Base-by-base conservation (phyloP, 768 basidiomycete genomes). In the Termitomyces sp. region DNA sequence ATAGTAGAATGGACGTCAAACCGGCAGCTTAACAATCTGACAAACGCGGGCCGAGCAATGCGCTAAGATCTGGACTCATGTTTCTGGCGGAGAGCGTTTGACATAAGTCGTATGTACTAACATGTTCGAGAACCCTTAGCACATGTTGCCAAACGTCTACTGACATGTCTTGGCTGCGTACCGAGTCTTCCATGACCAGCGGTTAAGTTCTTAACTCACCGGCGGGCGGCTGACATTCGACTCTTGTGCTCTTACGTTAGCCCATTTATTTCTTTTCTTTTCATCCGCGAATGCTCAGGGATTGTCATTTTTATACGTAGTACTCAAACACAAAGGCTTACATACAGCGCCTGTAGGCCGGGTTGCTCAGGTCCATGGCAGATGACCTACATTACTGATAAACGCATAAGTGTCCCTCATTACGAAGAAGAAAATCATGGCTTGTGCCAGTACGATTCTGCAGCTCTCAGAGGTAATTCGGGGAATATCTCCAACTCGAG, bases 161-260 rank as follows among this genome's bases (percentile, higher is more conserved):
- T 39, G 47, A 48, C n/a, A 6, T 24, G 9, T 44, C 4, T 22
- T 20, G 42, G 4, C 44, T 36, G 20, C 53, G 44, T 49, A 61
- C 33, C 52, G 44, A 60, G 56, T 45, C 22, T 15, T 27, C 53
- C 59, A 46, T 62, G 57, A 58, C 64, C 61, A 57, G 61, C 61
- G 64, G 61, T 54, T 61, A 59, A n/a, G n/a, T n/a, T n/a, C n/a
- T n/a, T n/a, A 42, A 33, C 56, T 27, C 56, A 59, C 64, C 64
- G 61, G 64, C 64, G 64, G 37, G 31, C 36, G n/a, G 45, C 22
- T 34, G 53, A 41, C 39, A 49, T 56, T 37, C 42, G 54, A 53
- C 36, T 30, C 45, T 41, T 36, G 5, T 48, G 41, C 7, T 20
- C 41, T 4, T 8, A n/a, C 41, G 13, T 16, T 55, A 12, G 31